Evolutionary conservation across 208 protist species (phyloP), one percentile per base, ranked within the genome.

Genomic region (Naegleria fowleri): DNA sequence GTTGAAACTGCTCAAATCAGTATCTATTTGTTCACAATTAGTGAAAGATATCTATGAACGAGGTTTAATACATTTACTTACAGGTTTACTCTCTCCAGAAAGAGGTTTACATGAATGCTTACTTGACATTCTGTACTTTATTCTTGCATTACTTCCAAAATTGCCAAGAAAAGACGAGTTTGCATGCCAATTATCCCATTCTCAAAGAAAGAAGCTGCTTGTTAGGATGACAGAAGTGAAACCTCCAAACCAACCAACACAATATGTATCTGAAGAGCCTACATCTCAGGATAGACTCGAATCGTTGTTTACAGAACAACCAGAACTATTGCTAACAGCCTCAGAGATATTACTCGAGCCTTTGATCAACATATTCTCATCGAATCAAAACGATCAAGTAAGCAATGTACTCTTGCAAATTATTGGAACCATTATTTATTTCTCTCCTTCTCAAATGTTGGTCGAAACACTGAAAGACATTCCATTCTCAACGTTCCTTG

Each of bases 371-470:
- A 11, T 67, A 0, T 67, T 67, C 25, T 43, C 48, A 41, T 89
- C 86, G 5, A 89, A 38, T 89, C 41, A 67, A 5, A 67, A 67
- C 9, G 48, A 89, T 7, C 9, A 5, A 2, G 33, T 89, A 4
- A 29, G 2, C 5, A n/a, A 92, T 41, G 39, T 93, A 16, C 94
- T 92, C 40, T 88, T 97, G 7, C 90, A 91, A 51, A 96, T 95
- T 67, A 92, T 98, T 16, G 91, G 93, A 67, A 94, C 95, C 25
- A 92, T 96, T 29, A 91, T 97, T 13, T 91, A 92, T 48, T 91
- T 96, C 90, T 92, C 94, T 29, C 86, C 94, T 6, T 43, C 92
- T 13, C 90, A 94, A 83, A 93, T 95, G 51, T 93, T 98, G 36
- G 13, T 39, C 25, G 91, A 92, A 76, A 92, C 22, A 58, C 96